Conservation (phyloP, 352 stramenopile species). For the Blastocystis sp. region DNA sequence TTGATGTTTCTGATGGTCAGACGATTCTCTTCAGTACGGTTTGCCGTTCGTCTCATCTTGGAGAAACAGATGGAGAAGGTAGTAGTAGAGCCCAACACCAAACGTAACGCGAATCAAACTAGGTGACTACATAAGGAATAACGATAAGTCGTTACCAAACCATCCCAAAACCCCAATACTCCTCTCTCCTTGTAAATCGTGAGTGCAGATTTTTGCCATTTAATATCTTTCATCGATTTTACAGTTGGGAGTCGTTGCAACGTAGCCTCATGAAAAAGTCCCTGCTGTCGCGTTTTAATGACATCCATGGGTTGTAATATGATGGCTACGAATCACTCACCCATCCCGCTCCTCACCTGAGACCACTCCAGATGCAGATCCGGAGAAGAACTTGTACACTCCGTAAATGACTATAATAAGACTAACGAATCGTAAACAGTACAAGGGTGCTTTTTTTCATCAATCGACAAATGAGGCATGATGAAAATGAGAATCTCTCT, state of each 20-base stretch:
- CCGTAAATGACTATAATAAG: constrained; percentile 6
- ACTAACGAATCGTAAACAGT: neutral
- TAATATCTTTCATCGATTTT: neutral
- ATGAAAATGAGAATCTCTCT: neutral
- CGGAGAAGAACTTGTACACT: constrained; percentile 63
- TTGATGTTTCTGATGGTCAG: constrained; percentile 26
- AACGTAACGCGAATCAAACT: constrained; percentile 60
- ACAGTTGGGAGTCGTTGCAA: neutral
- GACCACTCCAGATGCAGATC: constrained; percentile 30
- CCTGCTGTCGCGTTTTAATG: constrained; percentile 52
- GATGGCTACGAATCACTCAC: neutral
- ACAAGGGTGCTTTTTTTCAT: constrained; percentile 44
- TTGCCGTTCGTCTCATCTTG: constrained; percentile 50
- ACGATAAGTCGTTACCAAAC: neutral
- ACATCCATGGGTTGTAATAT: constrained; percentile 59
- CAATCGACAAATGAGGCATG: neutral
- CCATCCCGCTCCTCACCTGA: neutral
- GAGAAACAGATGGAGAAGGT: constrained; percentile 39
- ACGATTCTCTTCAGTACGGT: neutral
- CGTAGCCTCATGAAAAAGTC: constrained; percentile 18
- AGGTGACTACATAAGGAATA: neutral
- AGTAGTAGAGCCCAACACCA: constrained; percentile 57
- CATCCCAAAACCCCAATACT: constrained; percentile 45
- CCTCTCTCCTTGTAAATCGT: constrained; percentile 54
- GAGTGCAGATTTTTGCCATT: neutral